Percentiles rank a stretch among this genome's conserved stretches.
Conservation (phyloP, 2,329 filamentous ascomycete species). For the Fusarium burgessii region DNA sequence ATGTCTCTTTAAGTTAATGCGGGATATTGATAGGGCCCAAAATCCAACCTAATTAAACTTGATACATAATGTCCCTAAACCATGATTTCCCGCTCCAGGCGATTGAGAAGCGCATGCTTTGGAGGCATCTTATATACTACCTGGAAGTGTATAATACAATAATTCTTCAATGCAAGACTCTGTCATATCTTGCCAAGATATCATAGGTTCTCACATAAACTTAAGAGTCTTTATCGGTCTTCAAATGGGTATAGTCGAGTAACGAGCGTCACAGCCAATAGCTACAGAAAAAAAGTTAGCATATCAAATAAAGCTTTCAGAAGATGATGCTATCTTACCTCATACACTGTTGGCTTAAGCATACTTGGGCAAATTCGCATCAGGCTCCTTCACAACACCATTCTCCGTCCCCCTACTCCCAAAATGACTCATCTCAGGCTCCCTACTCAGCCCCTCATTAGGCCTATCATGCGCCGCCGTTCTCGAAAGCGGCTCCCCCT, state of each 20-base stretch:
- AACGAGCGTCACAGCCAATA: rapidly evolving
- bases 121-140: too few species aligned
- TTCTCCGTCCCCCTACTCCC: slow-evolving; percentile 11
- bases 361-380: background rate
- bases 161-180: too few species aligned
- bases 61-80: too few species aligned
- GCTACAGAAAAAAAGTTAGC: background rate
- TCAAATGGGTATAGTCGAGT: background rate
- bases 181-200: too few species aligned
- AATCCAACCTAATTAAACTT: too few species aligned
- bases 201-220: background rate
- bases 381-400: background rate
- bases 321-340: background rate
- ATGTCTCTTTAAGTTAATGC: too few species aligned
- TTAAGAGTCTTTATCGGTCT: background rate
- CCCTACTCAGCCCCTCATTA: slow-evolving; percentile 17
- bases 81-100: too few species aligned
- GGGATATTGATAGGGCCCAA: too few species aligned
- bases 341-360: rapidly evolving
- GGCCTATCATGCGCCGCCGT: background rate
- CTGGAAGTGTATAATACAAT: too few species aligned
- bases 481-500: background rate
- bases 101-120: too few species aligned
- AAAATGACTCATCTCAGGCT: slow-evolving; percentile 20
- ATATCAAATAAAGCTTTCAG: rapidly evolving